Evolutionary conservation across 495 filamentous ascomycete species (phyloP).

Genomic region (Rostrohypoxylon terebratum): DNA sequence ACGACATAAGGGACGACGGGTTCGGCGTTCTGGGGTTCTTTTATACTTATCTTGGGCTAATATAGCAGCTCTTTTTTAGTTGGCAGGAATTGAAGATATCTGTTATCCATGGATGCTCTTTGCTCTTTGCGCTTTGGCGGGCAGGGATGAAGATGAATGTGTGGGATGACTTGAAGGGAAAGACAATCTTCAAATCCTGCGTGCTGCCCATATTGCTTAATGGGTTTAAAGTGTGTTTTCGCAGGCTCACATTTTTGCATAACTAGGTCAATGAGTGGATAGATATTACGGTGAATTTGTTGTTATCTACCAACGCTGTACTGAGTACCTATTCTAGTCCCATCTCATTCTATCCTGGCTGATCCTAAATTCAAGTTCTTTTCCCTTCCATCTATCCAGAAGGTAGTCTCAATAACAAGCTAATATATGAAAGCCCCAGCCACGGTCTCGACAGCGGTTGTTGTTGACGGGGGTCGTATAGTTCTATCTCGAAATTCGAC

Average conservation of each 20-base stretch:
- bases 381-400: no score
- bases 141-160: background rate
- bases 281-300: background rate
- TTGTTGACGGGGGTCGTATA: no score
- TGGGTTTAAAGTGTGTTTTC: background rate
- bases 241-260: background rate
- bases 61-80: background rate
- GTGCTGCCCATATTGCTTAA: background rate
- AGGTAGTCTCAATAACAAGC: no score
- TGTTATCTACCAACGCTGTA: background rate
- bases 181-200: background rate
- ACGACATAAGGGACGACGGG: constrained; percentile 31
- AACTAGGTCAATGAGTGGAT: background rate
- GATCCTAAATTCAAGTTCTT: no score
- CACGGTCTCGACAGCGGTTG: no score
- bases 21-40: constrained; percentile 38
- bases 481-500: no score
- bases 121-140: background rate
- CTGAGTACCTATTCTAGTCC: background rate
- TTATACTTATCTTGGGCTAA: background rate
- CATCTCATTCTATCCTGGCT: no score
- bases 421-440: no score
- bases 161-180: background rate
- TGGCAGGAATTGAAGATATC: background rate
- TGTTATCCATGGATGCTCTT: no score